Conservation (phyloP, 192 early-diverging fungal genomes). For the Coemansia sp. region DNA sequence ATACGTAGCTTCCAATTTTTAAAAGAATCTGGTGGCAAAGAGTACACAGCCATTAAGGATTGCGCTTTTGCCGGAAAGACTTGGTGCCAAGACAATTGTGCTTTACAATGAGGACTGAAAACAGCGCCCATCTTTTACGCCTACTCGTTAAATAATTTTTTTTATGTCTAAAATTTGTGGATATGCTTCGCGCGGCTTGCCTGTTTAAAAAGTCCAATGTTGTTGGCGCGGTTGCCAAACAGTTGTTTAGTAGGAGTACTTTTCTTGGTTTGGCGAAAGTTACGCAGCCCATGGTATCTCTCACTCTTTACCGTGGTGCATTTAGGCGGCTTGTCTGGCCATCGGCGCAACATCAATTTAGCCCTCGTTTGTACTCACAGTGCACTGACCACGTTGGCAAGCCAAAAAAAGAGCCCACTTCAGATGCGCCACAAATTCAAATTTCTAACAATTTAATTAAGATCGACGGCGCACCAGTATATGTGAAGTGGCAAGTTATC, state of each 20-base stretch:
- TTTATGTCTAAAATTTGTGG: background rate
- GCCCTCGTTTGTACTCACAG: background rate
- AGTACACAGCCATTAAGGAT: background rate
- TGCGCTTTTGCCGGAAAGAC: background rate
- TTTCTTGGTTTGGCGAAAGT: background rate
- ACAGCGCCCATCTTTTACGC: background rate
- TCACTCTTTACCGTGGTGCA: background rate
- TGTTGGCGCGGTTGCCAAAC: background rate
- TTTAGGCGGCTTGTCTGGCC: background rate
- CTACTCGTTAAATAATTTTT: background rate
- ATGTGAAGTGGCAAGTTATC: constrained; percentile 19
- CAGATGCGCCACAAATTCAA: background rate
- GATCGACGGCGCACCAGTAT: constrained; percentile 1
- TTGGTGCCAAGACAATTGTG: background rate
- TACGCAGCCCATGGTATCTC: background rate
- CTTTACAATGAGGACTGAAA: background rate
- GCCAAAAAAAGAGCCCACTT: background rate
- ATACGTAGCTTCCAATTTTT: background rate
- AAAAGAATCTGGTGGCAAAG: background rate
- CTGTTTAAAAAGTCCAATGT: background rate
- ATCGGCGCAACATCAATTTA: background rate
- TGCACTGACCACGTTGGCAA: background rate
- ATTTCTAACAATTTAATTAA: background rate
- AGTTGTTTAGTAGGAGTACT: background rate
- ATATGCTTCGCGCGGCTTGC: background rate